Evolutionary conservation across 805 yeast species (phyloP).

Genomic region (Monosporozyma solicola): DNA sequence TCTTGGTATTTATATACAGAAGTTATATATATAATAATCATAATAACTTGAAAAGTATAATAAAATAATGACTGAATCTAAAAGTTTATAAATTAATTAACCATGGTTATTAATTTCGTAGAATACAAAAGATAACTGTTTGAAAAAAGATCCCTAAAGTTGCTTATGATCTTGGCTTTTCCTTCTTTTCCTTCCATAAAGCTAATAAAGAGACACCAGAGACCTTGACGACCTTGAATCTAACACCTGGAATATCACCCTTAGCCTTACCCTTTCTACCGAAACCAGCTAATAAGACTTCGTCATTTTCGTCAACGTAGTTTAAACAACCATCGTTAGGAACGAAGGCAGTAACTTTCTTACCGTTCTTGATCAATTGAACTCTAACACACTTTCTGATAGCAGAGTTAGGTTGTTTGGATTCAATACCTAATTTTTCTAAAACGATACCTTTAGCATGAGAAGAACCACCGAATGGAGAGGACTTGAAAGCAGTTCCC

Average conservation of each 20-base stretch:
- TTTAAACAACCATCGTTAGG: constrained; percentile 99
- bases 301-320: constrained; percentile 99
- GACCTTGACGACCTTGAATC: constrained; percentile 99
- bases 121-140: neutral
- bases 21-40: neutral
- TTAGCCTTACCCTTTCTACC: constrained; percentile 99
- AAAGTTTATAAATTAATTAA: neutral
- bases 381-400: constrained; percentile 99
- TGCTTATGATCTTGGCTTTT: constrained; percentile 97
- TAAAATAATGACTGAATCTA: neutral
- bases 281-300: constrained; percentile 99
- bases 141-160: neutral
- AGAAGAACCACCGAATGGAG: constrained; percentile 99
- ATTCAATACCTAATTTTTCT: constrained; percentile 99
- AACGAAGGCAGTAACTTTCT: constrained; percentile 99
- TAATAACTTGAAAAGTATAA: neutral
- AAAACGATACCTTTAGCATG: constrained; percentile 99
- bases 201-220: constrained; percentile 99
- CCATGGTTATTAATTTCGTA: neutral
- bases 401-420: constrained; percentile 99
- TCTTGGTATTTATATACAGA: neutral
- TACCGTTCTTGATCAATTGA: constrained; percentile 99
- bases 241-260: constrained; percentile 99
- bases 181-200: constrained; percentile 99
- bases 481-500: constrained; percentile 99